These are phyloP conservation scores for Eucalyptus lansdowneana DNA, from an alignment of 345 rosid genomes.

Conservation along the genomic window DNA sequence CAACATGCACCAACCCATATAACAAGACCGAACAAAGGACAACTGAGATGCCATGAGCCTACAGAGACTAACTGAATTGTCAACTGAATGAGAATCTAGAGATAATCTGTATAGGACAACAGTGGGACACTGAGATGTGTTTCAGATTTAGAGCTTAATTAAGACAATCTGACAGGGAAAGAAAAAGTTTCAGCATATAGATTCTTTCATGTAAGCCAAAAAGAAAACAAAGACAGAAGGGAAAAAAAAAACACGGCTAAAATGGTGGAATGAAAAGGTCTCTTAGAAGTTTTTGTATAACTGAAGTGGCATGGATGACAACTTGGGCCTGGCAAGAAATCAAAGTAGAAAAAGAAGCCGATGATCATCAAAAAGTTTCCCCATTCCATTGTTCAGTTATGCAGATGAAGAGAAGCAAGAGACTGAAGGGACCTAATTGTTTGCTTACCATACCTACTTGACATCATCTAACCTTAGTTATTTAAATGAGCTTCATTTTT, in stretches of 20 bases:
- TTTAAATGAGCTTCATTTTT: neutral
- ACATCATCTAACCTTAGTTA: neutral
- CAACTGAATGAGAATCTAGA: neutral
- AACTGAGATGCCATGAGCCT: neutral
- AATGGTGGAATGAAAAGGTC: neutral
- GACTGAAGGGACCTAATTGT: neutral
- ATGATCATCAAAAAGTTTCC: neutral
- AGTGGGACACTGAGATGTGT: neutral
- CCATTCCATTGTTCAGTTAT: neutral
- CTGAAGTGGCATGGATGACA: neutral
- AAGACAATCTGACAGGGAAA: neutral
- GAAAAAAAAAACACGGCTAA: neutral
- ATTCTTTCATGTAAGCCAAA: neutral
- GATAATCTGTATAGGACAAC: neutral
- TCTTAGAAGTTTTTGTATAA: neutral
- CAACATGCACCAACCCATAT: neutral
- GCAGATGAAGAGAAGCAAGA: neutral
- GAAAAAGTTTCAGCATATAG: neutral
- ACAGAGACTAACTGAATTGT: neutral
- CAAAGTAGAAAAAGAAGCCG: neutral
- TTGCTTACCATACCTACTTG: neutral
- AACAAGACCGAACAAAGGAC: neutral
- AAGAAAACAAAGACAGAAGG: neutral
- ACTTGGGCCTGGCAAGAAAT: neutral
- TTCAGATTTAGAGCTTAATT: neutral